Evolutionary conservation across 2,329 filamentous ascomycete genomes (phyloP).

Genomic region (Alternaria ventricosa): DNA sequence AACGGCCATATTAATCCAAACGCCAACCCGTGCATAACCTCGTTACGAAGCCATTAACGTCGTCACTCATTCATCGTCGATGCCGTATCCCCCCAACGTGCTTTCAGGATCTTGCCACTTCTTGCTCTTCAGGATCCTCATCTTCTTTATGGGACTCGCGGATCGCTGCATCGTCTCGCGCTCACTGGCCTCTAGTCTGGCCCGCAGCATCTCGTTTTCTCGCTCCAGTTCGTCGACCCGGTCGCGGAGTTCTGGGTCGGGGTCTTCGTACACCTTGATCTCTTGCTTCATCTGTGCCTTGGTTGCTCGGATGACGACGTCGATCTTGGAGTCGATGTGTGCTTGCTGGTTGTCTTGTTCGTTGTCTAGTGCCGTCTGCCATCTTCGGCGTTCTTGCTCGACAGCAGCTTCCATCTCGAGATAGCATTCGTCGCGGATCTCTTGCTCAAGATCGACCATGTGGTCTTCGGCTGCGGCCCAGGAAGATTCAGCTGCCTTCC

Average conservation of each 20-base stretch:
- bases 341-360: conserved; percentile 81
- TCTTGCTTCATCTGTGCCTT: conserved; percentile 48
- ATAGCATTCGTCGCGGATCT: conserved; percentile 87
- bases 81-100: conserved; percentile 18
- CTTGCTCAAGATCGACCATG: conserved; percentile 79
- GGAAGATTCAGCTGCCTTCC: conserved; percentile 75
- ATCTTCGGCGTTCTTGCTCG: conserved; percentile 76
- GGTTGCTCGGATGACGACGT: conserved; percentile 68
- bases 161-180: conserved; percentile 46
- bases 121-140: conserved; percentile 57
- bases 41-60: conserved; percentile 1
- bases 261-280: conserved; percentile 53
- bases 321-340: conserved; percentile 87
- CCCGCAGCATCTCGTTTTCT: conserved; percentile 51
- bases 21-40: conserved; percentile 8
- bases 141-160: conserved; percentile 57
- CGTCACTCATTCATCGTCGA: conserved; percentile 23
- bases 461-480: conserved; percentile 68
- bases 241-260: conserved; percentile 46
- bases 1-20: neutral
- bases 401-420: conserved; percentile 83
- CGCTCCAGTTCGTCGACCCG: conserved; percentile 51
- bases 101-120: conserved; percentile 53
- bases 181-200: conserved; percentile 50
- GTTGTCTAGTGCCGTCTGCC: conserved; percentile 77